These are phyloP conservation scores for Wickerhamomyces alni DNA, from an alignment of 805 yeast genomes.

Conservation along the genomic window DNA sequence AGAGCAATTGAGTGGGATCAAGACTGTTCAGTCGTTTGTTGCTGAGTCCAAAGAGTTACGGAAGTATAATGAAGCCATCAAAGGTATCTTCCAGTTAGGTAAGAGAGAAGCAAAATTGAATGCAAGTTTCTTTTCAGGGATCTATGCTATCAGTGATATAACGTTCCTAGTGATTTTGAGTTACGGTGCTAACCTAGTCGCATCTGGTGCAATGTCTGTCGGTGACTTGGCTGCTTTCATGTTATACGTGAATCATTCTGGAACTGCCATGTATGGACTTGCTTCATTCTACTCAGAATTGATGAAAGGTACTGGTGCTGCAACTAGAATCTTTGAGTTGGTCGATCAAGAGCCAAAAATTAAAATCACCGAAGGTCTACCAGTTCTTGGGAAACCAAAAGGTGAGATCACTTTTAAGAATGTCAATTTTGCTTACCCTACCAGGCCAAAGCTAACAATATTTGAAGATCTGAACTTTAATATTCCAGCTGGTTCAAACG, in stretches of 20 bases:
- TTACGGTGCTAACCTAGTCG: conserved; percentile 78
- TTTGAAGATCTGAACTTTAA: conserved; percentile 43
- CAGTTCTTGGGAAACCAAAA: conserved; percentile 32
- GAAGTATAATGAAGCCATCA: conserved; percentile 68
- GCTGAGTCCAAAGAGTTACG: conserved; percentile 79
- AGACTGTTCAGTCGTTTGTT: conserved; percentile 88
- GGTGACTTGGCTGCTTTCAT: conserved; percentile 93
- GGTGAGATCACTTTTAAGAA: conserved; percentile 53
- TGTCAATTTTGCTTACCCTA: conserved; percentile 79
- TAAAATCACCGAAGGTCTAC: conserved; percentile 54
- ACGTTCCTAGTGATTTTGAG: conserved; percentile 70
- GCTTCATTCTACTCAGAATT: conserved; percentile 91
- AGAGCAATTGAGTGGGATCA: conserved; percentile 82
- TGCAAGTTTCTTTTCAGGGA: conserved; percentile 72
- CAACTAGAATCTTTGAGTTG: conserved; percentile 84
- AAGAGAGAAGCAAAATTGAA: conserved; percentile 73
- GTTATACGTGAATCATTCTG: conserved; percentile 94
- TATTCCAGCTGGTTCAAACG: conserved; percentile 49
- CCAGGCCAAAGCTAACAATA: conserved; percentile 63
- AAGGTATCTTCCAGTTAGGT: conserved; percentile 60
- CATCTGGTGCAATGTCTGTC: conserved; percentile 65
- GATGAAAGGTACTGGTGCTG: conserved; percentile 98
- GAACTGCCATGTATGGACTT: conserved; percentile 84
- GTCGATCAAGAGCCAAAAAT: conserved; percentile 73
- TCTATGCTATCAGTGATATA: conserved; percentile 81